Percentiles rank a stretch among this genome's conserved stretches.
These are phyloP conservation scores for Fraxinus dipetala DNA, from an alignment of 305 asterid genomes.

Conservation along the genomic window DNA sequence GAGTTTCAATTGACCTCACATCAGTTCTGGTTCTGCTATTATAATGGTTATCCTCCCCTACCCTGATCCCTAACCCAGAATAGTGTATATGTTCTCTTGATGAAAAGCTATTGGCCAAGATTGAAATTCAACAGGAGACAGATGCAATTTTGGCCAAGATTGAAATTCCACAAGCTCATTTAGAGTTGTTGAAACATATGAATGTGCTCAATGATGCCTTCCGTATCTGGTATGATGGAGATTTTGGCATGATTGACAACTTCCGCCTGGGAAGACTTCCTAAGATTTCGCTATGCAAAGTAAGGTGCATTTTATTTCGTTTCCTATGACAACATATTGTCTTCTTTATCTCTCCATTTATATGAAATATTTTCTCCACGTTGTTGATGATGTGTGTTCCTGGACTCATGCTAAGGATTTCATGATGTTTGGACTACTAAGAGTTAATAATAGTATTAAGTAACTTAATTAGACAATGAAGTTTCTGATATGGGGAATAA, in stretches of 20 bases:
- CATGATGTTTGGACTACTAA: background rate
- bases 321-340: background rate
- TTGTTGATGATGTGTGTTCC: background rate
- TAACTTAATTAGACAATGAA: background rate
- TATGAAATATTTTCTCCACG: background rate
- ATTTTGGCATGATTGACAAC: constrained; percentile 92
- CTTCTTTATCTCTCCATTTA: background rate
- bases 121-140: constrained; percentile 56
- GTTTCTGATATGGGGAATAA: background rate
- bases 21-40: constrained; percentile 55
- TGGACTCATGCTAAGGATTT: background rate
- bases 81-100: background rate
- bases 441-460: background rate
- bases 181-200: constrained; percentile 77
- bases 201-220: constrained; percentile 94
- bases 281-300: constrained; percentile 59
- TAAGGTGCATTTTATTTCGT: background rate
- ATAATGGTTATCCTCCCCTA: background rate
- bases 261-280: constrained; percentile 98
- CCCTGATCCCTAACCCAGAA: background rate
- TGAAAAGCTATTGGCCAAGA: background rate
- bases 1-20: constrained; percentile 86
- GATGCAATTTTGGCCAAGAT: constrained; percentile 88
- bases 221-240: constrained; percentile 92
- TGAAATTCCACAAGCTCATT: constrained; percentile 96